Conservation (phyloP, 495 filamentous ascomycete species). For the Viridothelium virens region DNA sequence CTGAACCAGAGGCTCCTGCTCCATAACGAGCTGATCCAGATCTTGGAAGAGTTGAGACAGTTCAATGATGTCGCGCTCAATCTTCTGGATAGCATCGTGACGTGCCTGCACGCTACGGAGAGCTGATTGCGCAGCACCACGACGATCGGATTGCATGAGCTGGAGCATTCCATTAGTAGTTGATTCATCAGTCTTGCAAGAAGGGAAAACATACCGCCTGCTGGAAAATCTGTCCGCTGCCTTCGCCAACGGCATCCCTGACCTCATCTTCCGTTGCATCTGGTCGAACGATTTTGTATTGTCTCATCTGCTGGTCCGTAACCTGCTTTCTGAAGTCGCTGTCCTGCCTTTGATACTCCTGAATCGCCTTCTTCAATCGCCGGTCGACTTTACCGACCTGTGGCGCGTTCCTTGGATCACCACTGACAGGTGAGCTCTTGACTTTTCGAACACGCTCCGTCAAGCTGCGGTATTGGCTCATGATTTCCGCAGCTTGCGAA, state of each 20-base stretch:
- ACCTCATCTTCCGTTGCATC: constrained; percentile 77
- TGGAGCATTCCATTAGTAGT: constrained; percentile 21
- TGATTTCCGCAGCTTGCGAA: constrained; percentile 57
- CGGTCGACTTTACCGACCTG: constrained; percentile 74
- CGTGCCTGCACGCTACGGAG: constrained; percentile 70
- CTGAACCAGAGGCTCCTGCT: constrained; percentile 70
- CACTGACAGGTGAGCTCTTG: constrained; percentile 69
- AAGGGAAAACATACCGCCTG: constrained; percentile 56
- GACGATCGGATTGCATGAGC: constrained; percentile 60
- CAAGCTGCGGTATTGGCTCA: constrained; percentile 68
- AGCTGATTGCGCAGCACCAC: constrained; percentile 69
- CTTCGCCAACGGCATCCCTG: constrained; percentile 63
- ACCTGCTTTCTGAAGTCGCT: constrained; percentile 65
- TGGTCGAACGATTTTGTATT: constrained; percentile 82
- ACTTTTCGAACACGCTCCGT: constrained; percentile 65
- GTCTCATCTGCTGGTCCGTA: constrained; percentile 74
- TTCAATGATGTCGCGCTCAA: constrained; percentile 80
- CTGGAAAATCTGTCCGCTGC: constrained; percentile 65
- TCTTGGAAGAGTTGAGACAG: constrained; percentile 77
- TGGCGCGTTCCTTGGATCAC: constrained; percentile 57
- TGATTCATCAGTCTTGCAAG: background rate
- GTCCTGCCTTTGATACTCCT: constrained; percentile 71
- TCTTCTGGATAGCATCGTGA: constrained; percentile 83
- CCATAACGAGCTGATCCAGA: constrained; percentile 68
- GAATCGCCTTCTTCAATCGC: constrained; percentile 68